Evolutionary conservation across 371 early-diverging fungal species (phyloP).

Genomic region (Mortierella sp.): DNA sequence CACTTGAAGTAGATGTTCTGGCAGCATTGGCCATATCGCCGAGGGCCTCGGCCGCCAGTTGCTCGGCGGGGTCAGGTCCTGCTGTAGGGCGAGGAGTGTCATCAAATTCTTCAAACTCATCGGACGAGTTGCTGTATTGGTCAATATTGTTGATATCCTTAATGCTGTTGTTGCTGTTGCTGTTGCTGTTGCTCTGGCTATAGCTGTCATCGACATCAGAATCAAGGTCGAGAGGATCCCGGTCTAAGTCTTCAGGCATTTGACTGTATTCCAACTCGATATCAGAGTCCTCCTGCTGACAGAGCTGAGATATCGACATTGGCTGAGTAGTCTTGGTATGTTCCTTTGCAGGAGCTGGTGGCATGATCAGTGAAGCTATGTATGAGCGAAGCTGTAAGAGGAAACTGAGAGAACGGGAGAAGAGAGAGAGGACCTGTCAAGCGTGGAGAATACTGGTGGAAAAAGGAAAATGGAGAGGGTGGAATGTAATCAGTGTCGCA

Average conservation of each 20-base stretch:
- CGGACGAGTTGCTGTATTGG: slow-evolving; percentile 25
- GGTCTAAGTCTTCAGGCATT: slow-evolving; percentile 35
- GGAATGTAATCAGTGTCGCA: no score
- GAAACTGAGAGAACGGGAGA: no score
- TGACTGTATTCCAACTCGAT: slow-evolving; percentile 10
- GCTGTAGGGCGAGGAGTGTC: slow-evolving; percentile 17
- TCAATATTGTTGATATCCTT: slow-evolving; percentile 6
- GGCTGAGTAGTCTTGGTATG: slow-evolving; percentile 40
- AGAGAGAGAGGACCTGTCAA: no score
- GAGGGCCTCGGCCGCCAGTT: slow-evolving; percentile 74
- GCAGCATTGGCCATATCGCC: slow-evolving; percentile 65
- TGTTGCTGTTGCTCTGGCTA: background rate
- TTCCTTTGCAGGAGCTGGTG: slow-evolving; percentile 42
- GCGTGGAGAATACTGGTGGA: no score
- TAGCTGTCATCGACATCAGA: slow-evolving; percentile 2
- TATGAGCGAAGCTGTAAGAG: no score
- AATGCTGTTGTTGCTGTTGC: slow-evolving; percentile 3
- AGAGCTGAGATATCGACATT: slow-evolving; percentile 54
- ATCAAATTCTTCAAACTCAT: slow-evolving; percentile 40
- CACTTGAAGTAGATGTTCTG: slow-evolving; percentile 7
- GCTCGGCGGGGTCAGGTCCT: slow-evolving; percentile 59
- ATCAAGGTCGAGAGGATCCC: slow-evolving; percentile 38
- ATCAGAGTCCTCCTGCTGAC: slow-evolving; percentile 40
- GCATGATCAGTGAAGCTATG: slow-evolving; percentile 18
- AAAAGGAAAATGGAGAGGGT: no score